Conservation (phyloP, 257 asterid species). For the Apocynum venetum region DNA sequence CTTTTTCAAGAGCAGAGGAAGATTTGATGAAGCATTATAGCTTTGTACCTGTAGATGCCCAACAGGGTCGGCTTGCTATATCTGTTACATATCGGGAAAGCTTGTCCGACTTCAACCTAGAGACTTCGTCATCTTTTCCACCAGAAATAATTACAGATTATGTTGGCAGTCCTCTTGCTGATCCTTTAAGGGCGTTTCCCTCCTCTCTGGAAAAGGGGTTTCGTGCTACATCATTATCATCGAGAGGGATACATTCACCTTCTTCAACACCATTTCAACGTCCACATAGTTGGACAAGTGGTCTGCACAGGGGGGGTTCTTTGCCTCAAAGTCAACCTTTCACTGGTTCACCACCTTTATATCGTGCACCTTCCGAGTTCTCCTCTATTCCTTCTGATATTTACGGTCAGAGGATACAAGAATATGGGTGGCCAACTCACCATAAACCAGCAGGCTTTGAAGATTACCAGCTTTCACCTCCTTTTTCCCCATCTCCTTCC, state of each 20-base stretch:
- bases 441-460: constrained; percentile 42
- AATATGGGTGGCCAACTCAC: constrained; percentile 43
- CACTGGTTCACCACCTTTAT: constrained; percentile 69
- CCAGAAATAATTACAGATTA: constrained; percentile 82
- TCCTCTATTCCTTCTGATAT: constrained; percentile 52
- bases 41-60: constrained; percentile 75
- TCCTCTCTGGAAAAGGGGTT: constrained; percentile 44
- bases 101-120: constrained; percentile 69
- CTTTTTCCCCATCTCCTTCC: constrained; percentile 84
- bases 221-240: constrained; percentile 44
- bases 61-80: constrained; percentile 76
- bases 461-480: constrained; percentile 82
- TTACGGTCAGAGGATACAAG: constrained; percentile 40
- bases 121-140: constrained; percentile 60
- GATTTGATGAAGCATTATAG: constrained; percentile 60
- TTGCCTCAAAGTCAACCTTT: constrained; percentile 45
- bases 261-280: constrained; percentile 61
- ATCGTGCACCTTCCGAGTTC: constrained; percentile 53
- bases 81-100: constrained; percentile 77
- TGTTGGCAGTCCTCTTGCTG: constrained; percentile 93
- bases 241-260: constrained; percentile 44
- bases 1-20: constrained; percentile 78
- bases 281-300: constrained; percentile 98
- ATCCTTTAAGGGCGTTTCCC: constrained; percentile 73
- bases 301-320: constrained; percentile 55